Conservation (phyloP, 2,329 filamentous ascomycete genomes). For the Ploettnerulaceae sp. region DNA sequence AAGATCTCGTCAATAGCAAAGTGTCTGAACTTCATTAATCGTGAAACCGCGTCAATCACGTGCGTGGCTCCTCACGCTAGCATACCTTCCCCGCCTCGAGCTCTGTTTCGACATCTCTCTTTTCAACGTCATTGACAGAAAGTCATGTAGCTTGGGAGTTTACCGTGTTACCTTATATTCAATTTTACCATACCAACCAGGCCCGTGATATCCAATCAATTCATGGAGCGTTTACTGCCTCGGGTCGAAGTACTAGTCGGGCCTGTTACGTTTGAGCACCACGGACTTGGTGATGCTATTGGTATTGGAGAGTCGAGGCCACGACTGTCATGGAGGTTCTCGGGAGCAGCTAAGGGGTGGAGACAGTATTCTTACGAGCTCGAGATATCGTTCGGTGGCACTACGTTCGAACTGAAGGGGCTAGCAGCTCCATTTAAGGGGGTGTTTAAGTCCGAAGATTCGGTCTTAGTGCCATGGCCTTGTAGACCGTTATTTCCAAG, state of each 20-base stretch:
- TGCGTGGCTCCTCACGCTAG: no score
- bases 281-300: constrained; percentile 30
- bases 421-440: constrained; percentile 6
- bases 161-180: no score
- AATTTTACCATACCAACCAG: neutral
- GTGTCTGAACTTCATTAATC: no score
- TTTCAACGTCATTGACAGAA: no score
- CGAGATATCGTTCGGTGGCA: constrained; percentile 34
- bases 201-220: neutral
- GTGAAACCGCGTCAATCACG: no score
- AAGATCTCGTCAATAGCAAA: no score
- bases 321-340: constrained; percentile 45
- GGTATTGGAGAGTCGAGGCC: constrained; percentile 42
- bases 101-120: no score
- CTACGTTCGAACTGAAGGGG: neutral
- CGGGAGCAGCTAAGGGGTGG: constrained; percentile 38
- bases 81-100: no score
- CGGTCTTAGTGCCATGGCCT: constrained; percentile 44
- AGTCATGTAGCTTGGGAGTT: no score
- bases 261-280: constrained; percentile 23
- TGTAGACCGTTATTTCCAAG: constrained; percentile 30
- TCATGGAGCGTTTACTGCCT: no score
- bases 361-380: constrained; percentile 42
- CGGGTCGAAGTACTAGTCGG: constrained; percentile 13
- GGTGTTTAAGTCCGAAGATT: constrained; percentile 25